Evolutionary conservation across 2,329 filamentous ascomycete species (phyloP).

Genomic region (Colletotrichum theobromicola): DNA sequence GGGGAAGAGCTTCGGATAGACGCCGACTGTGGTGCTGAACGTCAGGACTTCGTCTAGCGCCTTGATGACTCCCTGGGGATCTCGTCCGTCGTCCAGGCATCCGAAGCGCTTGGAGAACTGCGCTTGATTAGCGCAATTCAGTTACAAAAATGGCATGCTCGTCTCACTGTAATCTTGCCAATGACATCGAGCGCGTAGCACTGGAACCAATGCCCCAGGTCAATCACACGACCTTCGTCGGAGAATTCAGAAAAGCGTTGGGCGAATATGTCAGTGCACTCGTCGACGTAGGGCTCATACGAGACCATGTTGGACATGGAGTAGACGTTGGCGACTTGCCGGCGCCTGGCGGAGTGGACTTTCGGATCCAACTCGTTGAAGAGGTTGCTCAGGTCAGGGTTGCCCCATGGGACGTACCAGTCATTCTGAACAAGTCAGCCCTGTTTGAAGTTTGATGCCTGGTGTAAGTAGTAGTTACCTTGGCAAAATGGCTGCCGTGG

Average conservation of each 20-base stretch:
- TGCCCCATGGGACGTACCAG: constrained; percentile 34
- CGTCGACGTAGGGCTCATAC: constrained; percentile 55
- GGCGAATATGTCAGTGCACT: constrained; percentile 46
- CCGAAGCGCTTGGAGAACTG: constrained; percentile 34
- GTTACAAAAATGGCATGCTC: rapidly evolving
- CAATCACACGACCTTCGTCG: constrained; percentile 27
- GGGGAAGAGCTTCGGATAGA: constrained; percentile 23
- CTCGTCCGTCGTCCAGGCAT: constrained; percentile 50
- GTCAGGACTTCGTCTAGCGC: constrained; percentile 36
- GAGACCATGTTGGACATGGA: constrained; percentile 51
- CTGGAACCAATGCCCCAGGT: constrained; percentile 49
- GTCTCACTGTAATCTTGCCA: constrained; percentile 45
- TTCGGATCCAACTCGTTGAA: constrained; percentile 36
- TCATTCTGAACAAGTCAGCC: neutral
- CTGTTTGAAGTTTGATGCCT: rapidly evolving
- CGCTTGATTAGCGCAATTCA: neutral
- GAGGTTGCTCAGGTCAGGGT: constrained; percentile 21
- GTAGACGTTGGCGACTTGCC: constrained; percentile 48
- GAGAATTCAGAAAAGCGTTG: constrained; percentile 42
- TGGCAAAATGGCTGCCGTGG: constrained; percentile 30
- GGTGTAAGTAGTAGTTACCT: constrained; percentile 8
- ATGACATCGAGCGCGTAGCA: constrained; percentile 58
- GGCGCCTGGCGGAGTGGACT: constrained; percentile 40
- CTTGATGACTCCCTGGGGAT: constrained; percentile 46
- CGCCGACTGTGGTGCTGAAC: constrained; percentile 40